Percentiles rank a stretch among this genome's conserved stretches.
phyloP scores from a whole-genome alignment of 2,329 filamentous ascomycete species.

The Torrubiellomyces zombiae region DNA sequence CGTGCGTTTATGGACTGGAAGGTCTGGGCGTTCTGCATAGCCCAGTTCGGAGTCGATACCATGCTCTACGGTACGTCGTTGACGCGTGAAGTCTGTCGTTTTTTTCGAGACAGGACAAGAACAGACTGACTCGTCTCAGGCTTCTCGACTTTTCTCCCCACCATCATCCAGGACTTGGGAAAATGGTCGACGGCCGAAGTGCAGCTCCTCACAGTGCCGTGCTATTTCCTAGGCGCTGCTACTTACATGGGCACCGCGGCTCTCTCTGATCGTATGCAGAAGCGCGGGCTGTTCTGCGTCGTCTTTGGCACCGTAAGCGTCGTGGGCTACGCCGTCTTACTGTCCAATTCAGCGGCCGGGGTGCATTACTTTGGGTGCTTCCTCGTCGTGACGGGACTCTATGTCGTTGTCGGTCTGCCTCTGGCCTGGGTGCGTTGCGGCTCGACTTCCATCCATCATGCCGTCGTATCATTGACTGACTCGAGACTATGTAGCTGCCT shows the following conservation, averaged over 20 bases:
- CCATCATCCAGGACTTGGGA: slow-evolving; percentile 57
- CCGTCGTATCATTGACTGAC: too few relatives aligned
- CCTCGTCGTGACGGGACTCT: slow-evolving; percentile 58
- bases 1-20: slow-evolving; percentile 61
- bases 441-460: not conserved
- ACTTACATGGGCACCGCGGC: slow-evolving; percentile 50
- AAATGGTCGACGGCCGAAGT: slow-evolving; percentile 45
- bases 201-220: slow-evolving; percentile 64
- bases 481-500: slow-evolving; percentile 24
- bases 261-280: slow-evolving; percentile 50
- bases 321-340: slow-evolving; percentile 50
- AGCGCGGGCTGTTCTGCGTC: slow-evolving; percentile 46
- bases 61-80: slow-evolving; percentile 45
- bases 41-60: slow-evolving; percentile 57
- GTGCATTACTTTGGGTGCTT: slow-evolving; percentile 64
- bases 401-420: slow-evolving; percentile 39
- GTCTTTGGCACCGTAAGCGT: slow-evolving; percentile 46
- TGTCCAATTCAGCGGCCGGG: slow-evolving; percentile 40
- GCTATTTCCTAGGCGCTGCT: slow-evolving; percentile 55
- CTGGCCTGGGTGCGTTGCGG: slow-evolving; percentile 29
- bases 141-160: slow-evolving; percentile 62
- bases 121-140: slow-evolving; percentile 23
- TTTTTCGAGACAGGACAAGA: not conserved
- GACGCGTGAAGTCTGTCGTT: not conserved
- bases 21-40: slow-evolving; percentile 51